Evolutionary conservation across 139 green algal genomes (phyloP), one percentile per base, ranked within the genome.

Genomic region (Gonium pectorale): DNA sequence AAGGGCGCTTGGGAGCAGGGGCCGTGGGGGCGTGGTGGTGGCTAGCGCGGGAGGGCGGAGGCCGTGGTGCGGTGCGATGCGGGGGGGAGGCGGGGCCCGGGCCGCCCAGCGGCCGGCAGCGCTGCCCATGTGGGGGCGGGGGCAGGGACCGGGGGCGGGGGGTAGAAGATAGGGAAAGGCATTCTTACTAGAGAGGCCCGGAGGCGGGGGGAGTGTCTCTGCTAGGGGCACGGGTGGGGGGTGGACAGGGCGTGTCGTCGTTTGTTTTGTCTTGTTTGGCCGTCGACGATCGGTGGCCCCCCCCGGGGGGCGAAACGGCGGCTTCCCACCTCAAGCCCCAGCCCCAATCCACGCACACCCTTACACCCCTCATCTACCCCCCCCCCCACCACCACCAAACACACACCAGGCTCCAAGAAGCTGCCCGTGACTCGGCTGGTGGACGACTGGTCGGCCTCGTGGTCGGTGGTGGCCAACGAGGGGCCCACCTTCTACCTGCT

Each of bases 361-460:
- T n/a, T 41, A 8, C 62, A n/a, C 62, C 35, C 64, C 64, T 35
- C 13, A 3, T 35, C 37, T 19, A 17, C 35, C 33, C 64, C 35
- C 40, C 67, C 67, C 22, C 40, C 64, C 35, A 7, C 64, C 2
- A n/a, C n/a, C n/a, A 24, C 46, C 46, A 54, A 11, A 15, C 46
- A 15, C 46, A 15, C 19, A 7, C 31, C 87, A 92, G 91, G 90
- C 44, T 49, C 52, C 38, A 75, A 86, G 56, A 84, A 81, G 78
- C 89, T 93, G 67, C 92, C 91, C 0, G 21, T 93, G 40, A 64
- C 91, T 11, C 94, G 95, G 83, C 89, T 99, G 19, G 90, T 99
- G 24, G 93, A 98, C 89, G 90, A 94, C 81, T 98, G 98, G 85
- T 89, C 94, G 37, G 96, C 90, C 29, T 66, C 85, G 24, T 98